phyloP scores from a whole-genome alignment of 345 rosid species.

The Fremontodendron californicum region DNA sequence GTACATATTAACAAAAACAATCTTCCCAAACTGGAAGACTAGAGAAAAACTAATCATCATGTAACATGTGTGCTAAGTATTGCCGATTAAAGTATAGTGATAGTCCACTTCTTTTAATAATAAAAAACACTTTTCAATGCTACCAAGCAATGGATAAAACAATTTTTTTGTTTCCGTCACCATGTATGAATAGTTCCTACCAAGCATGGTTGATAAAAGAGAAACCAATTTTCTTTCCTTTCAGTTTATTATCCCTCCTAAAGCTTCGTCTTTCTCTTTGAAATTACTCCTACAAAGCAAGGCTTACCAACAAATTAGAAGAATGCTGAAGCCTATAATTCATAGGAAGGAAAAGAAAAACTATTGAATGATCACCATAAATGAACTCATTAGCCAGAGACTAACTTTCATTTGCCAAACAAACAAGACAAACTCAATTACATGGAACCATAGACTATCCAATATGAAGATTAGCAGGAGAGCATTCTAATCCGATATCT shows the following conservation, averaged over 20 bases:
- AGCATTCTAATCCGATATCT: background rate
- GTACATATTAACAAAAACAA: background rate
- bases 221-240: background rate
- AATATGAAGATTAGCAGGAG: background rate
- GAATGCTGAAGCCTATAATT: background rate
- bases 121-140: background rate
- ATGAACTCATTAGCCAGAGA: background rate
- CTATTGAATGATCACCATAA: background rate
- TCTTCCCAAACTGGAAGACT: background rate
- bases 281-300: background rate
- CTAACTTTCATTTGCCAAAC: background rate
- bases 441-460: background rate
- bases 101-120: background rate
- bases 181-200: background rate
- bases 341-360: background rate
- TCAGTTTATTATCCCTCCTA: background rate
- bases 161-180: background rate
- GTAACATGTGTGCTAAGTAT: too few species aligned
- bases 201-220: background rate
- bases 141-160: background rate
- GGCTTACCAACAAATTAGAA: background rate
- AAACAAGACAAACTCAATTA: background rate
- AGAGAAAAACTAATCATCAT: too few species aligned
- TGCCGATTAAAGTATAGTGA: too few species aligned
- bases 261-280: background rate